Base-by-base conservation (phyloP, 768 basidiomycete species). In the Amanita brunnescens region DNA sequence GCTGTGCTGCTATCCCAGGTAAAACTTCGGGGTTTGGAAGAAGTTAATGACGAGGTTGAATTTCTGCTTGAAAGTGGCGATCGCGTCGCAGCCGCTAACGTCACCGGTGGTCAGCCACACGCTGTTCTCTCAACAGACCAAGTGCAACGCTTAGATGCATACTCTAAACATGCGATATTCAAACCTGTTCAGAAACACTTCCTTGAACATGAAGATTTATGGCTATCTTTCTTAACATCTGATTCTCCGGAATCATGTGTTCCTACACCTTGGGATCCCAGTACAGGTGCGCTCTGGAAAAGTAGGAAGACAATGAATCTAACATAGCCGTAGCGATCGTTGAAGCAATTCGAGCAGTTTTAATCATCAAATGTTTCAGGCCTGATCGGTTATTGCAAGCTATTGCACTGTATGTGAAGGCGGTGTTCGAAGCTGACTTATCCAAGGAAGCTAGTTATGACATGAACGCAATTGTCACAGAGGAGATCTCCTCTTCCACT, bases 21-120 rank as follows among this genome's bases (percentile, higher is more conserved):
- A 55, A 91, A 91, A 64, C 64, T 94, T 13, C 80, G 88, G 39
- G 85, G 87, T 14, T 60, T 81, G 13, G 87, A 89, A 61, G 89
- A 91, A 40, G 85, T 90, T 37, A 64, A 71, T 2, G 90, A 94
- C 16, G 94, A 95, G 61, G 64, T 95, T 16, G 92, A 96, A 61
- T 91, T 92, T 68, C 69, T 97, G n/a, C 73, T 97, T 38, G 94
- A 98, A 62, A 85, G 87, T 57, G 85, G 88, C 5, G 87, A 91
- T 43, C 78, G 77, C 16, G 70, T 80, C 16, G 63, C 73, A 18
- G 60, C 62, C 26, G 54, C 74, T 20, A 60, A 62, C 29, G 46
- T 64, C 1, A 62, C 68, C 30, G 53, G 70, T 2, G 60, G 66
- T 16, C 69, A 70, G 29, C 62, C 72, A 48, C 60, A 68, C 37